These are phyloP conservation scores for Infundibulicybe gibba DNA, from an alignment of 768 basidiomycete species.

Conservation along the genomic window DNA sequence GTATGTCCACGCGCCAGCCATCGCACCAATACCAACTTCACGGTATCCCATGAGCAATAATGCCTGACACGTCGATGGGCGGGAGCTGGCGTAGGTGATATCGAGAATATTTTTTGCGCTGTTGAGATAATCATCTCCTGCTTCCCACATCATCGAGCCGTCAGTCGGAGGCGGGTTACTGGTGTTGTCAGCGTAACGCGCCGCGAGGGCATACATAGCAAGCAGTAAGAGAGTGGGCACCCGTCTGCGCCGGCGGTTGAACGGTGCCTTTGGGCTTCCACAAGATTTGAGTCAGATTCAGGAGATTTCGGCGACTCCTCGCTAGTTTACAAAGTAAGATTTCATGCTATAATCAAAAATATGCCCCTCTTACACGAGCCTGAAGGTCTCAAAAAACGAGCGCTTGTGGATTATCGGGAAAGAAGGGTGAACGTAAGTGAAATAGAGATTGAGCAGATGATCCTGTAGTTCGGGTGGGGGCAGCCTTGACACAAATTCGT, in stretches of 20 bases:
- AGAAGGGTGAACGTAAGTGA: constrained; percentile 74
- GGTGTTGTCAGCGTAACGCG: constrained; percentile 55
- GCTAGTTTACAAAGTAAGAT: neutral
- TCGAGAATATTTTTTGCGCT: constrained; percentile 67
- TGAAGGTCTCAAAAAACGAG: constrained; percentile 60
- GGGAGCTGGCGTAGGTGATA: constrained; percentile 64
- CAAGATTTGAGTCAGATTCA: constrained; percentile 10
- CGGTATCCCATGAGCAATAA: constrained; percentile 79
- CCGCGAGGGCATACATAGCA: constrained; percentile 81
- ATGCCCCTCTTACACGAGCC: constrained; percentile 24
- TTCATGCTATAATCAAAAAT: too few species aligned
- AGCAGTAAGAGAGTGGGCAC: constrained; percentile 69
- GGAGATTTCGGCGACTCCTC: constrained; percentile 13
- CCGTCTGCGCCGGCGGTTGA: constrained; percentile 37
- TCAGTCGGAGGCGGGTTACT: constrained; percentile 35
- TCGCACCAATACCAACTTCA: constrained; percentile 85
- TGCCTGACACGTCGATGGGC: constrained; percentile 74
- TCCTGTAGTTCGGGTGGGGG: constrained; percentile 61
- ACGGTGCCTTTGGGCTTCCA: constrained; percentile 20
- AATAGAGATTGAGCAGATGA: constrained; percentile 73
- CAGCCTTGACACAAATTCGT: constrained; percentile 38
- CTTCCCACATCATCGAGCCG: constrained; percentile 70
- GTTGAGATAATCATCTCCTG: constrained; percentile 70
- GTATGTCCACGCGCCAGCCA: constrained; percentile 86
- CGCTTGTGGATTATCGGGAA: constrained; percentile 77